Conservation (phyloP, 1,139 yeast species). For the Scheffersomyces lignicola region DNA sequence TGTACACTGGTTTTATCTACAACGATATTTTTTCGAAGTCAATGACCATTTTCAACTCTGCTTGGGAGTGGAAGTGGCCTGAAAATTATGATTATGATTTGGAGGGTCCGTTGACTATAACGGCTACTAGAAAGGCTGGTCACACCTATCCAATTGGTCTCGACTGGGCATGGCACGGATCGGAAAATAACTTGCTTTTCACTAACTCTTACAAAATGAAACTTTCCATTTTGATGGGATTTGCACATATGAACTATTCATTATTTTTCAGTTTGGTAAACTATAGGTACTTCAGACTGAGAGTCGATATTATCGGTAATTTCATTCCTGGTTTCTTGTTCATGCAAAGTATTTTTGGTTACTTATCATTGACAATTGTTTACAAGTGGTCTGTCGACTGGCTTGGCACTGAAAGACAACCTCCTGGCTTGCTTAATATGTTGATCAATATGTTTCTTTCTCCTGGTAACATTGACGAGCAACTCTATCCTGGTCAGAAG, state of each 20-base stretch:
- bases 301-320: constrained; percentile 87
- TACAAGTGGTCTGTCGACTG: constrained; percentile 97
- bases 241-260: constrained; percentile 90
- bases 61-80: constrained; percentile 85
- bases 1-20: constrained; percentile 90
- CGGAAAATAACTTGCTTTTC: constrained; percentile 87
- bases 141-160: constrained; percentile 76
- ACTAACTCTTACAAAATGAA: constrained; percentile 97
- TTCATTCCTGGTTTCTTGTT: constrained; percentile 91
- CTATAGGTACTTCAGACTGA: constrained; percentile 67
- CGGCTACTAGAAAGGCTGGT: constrained; percentile 59
- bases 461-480: constrained; percentile 87
- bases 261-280: constrained; percentile 83
- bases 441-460: constrained; percentile 92
- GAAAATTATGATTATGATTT: constrained; percentile 63
- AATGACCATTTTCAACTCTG: constrained; percentile 79
- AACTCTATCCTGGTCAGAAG: constrained; percentile 80
- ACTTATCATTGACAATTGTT: constrained; percentile 75
- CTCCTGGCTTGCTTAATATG: constrained; percentile 95
- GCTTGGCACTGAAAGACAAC: constrained; percentile 69
- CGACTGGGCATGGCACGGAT: constrained; percentile 97
- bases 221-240: constrained; percentile 91
- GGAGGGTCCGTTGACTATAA: constrained; percentile 43
- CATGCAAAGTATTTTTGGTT: constrained; percentile 96
- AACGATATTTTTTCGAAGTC: constrained; percentile 92